phyloP scores from a whole-genome alignment of 2,329 filamentous ascomycete genomes.

The Cladophialophora carrionii region DNA sequence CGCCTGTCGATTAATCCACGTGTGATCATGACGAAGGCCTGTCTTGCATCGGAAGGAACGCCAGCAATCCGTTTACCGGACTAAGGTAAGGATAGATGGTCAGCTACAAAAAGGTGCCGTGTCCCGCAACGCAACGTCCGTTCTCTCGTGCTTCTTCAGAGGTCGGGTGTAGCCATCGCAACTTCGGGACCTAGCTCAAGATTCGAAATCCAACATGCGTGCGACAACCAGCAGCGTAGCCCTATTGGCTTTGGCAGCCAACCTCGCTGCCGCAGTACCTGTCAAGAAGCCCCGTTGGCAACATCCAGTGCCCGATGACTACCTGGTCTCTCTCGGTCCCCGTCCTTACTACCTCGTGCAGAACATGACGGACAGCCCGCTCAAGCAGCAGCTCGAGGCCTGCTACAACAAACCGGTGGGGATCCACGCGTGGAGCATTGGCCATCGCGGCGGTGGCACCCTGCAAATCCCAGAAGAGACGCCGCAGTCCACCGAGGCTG shows the following conservation, averaged over 20 bases:
- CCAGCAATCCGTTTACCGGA: conserved; percentile 9
- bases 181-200: not conserved
- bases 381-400: conserved; percentile 63
- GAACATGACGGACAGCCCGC: conserved; percentile 62
- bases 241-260: conserved; percentile 21
- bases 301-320: conserved; percentile 26
- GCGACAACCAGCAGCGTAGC: conserved; percentile 23
- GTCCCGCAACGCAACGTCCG: not conserved
- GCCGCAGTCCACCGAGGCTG: conserved; percentile 61
- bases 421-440: conserved; percentile 61
- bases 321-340: conserved; percentile 62
- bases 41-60: conserved; percentile 12
- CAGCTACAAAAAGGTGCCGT: conserved; percentile 20
- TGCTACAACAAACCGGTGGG: conserved; percentile 61
- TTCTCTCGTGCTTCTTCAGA: conserved; percentile 11
- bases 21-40: conserved; percentile 10
- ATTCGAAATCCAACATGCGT: conserved; percentile 24
- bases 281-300: conserved; percentile 19
- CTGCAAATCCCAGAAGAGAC: conserved; percentile 67
- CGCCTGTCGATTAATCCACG: conserved; percentile 23
- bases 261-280: conserved; percentile 23
- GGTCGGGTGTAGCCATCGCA: conserved; percentile 8
- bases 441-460: conserved; percentile 59
- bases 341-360: conserved; percentile 67
- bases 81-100: not conserved